Base-by-base conservation (phyloP, 2,329 filamentous ascomycete species). In the Clonostachys rosea region DNA sequence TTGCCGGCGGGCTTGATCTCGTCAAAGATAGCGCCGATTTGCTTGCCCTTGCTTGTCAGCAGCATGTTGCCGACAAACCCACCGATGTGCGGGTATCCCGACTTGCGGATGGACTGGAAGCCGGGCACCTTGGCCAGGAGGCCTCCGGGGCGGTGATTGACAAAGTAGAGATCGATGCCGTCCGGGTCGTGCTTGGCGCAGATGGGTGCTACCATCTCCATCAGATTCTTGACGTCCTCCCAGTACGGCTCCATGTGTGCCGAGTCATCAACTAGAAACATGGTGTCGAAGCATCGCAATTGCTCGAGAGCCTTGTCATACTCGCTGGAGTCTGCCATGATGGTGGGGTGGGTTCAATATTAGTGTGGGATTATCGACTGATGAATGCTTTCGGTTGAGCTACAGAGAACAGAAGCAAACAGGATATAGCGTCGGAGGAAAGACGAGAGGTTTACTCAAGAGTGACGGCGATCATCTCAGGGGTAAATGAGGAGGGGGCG, bases 251-350 rank as follows among this genome's bases (percentile, higher is more conserved):
- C 89, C 92, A 97, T 97, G 56, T 86, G 91, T 5, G 83, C 81
- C n/a, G 86, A 91, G 70, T 97, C 92, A 61, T 97, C 92, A 60
- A 97, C 89, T 2, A 97, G 69, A 63, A 97, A 91, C 47, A 92
- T 69, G 34, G 91, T 96, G 68, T 97, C 90, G 61, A 96, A 96
- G 14, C 75, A 75, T 39, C 68, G 64, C 6, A 97, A 81, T 61
- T 95, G 95, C 3, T 83, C 78, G 61, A 89, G 92, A 3, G 76
- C 79, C 3, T 75, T 79, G 56, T 90, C 85, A 54, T 90, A 84
- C 18, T 68, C 65, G 39, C 42, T 45, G 30, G 35, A 42, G 36
- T 30, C 24, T 30, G 24, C 24, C 24, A 30, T 30, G 24, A 30
- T 10, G 24, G 24, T 30, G 24, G 24, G 24, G 24, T 30, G 9